phyloP scores from a whole-genome alignment of 2,329 filamentous ascomycete genomes.

The Diaporthe caulivora region DNA sequence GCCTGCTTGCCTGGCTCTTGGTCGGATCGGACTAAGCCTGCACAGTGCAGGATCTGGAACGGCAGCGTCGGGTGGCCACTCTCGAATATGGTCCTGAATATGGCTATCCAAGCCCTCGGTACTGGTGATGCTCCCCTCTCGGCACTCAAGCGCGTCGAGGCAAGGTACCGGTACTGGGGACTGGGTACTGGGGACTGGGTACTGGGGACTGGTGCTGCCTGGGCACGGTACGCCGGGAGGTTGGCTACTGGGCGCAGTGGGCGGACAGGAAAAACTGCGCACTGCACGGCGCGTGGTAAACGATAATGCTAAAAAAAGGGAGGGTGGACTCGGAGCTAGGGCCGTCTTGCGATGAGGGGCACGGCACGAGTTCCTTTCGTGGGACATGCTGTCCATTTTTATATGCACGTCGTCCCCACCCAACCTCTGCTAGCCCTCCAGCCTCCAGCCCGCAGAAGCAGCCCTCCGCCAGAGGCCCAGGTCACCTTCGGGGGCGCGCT shows the following conservation, averaged over 20 bases:
- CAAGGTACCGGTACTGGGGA: constrained; percentile 1
- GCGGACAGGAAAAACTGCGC: constrained; percentile 25
- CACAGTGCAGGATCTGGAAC: constrained; percentile 3
- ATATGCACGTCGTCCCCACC: constrained; percentile 39
- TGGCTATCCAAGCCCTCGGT: constrained; percentile 24
- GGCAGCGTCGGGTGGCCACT: not conserved
- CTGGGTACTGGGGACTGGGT: not conserved
- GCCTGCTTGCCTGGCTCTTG: not conserved
- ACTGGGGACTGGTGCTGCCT: constrained; percentile 7
- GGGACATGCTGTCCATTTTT: constrained; percentile 38
- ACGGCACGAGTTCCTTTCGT: constrained; percentile 27
- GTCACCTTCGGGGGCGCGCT: constrained; percentile 28
- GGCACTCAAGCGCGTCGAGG: constrained; percentile 25
- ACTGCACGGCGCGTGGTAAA: constrained; percentile 9
- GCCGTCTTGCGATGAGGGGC: constrained; percentile 28
- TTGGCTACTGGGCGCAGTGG: constrained; percentile 3
- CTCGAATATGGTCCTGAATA: not conserved
- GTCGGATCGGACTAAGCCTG: not conserved
- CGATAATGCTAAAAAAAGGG: constrained; percentile 31
- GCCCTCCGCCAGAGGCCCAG: constrained; percentile 8
- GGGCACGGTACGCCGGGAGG: constrained; percentile 22
- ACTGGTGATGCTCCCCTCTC: constrained; percentile 16
- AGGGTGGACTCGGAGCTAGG: constrained; percentile 30
- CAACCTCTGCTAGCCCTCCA: constrained; percentile 30
- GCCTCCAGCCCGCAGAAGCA: constrained; percentile 23